Percentiles rank a stretch among this genome's conserved stretches.
Evolutionary conservation across 306 rosid genomes (phyloP).

Genomic region (Rosa lucieae): DNA sequence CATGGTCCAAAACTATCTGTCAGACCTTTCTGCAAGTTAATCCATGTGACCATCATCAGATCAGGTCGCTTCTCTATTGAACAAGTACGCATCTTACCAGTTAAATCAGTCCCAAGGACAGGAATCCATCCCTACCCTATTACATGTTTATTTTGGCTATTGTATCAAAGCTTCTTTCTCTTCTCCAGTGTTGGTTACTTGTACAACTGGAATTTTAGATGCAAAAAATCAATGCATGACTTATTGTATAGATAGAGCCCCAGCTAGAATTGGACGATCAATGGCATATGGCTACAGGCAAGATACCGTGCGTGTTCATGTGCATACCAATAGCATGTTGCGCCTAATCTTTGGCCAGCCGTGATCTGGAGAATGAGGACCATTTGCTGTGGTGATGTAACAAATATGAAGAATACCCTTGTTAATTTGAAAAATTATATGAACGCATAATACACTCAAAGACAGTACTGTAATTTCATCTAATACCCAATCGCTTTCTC

Average conservation of each 20-base stretch:
- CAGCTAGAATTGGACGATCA: neutral
- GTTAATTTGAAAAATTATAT: neutral
- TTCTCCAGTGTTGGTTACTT: neutral
- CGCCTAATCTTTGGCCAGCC: neutral
- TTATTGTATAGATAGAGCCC: neutral
- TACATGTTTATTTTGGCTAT: neutral
- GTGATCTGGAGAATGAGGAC: neutral
- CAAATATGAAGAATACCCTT: neutral
- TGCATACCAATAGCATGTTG: neutral
- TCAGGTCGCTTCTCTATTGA: slow-evolving; percentile 19
- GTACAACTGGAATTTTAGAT: neutral
- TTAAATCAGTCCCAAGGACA: neutral
- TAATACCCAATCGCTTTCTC: neutral
- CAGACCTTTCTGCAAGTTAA: slow-evolving; percentile 48
- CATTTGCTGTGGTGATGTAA: neutral
- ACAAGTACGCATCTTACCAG: neutral
- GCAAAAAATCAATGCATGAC: neutral
- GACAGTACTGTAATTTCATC: neutral
- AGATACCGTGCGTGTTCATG: neutral
- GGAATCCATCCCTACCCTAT: too few relatives aligned
- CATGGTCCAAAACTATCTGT: slow-evolving; percentile 49
- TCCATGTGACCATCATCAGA: slow-evolving; percentile 52
- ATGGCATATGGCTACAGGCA: slow-evolving; percentile 1
- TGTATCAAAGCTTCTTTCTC: slow-evolving; percentile 1
- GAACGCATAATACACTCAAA: neutral